A percentile compares a stretch with the other conserved stretches of the same genome.
phyloP scores from a whole-genome alignment of 1,284 basidiomycete genomes.

The Rhizoctonia solani region DNA sequence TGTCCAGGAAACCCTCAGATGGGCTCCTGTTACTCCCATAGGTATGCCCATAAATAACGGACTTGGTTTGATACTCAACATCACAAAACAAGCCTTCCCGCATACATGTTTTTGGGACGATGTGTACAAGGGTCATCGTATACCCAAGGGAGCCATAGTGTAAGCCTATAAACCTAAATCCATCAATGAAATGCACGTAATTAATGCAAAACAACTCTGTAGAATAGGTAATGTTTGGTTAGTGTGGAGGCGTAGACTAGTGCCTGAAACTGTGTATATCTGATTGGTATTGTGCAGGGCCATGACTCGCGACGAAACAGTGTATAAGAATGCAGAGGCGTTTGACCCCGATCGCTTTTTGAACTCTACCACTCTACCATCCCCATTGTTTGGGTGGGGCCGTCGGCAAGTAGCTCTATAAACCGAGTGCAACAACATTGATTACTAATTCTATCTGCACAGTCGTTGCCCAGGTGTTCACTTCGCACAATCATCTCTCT shows the following conservation, averaged over 20 bases:
- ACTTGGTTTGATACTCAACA: neutral
- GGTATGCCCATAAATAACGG: neutral
- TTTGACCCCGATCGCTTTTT: neutral
- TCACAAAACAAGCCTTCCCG: neutral
- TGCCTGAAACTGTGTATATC: neutral
- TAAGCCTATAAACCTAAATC: neutral
- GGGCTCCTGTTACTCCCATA: constrained; percentile 13
- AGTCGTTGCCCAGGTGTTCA: too few relatives aligned
- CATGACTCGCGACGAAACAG: constrained; percentile 4
- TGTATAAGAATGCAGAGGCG: neutral
- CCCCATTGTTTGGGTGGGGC: neutral
- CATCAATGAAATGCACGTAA: neutral
- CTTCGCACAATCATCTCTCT: too few relatives aligned
- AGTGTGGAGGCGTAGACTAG: neutral
- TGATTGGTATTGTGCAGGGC: neutral
- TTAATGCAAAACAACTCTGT: neutral
- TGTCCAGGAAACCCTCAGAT: constrained; percentile 26
- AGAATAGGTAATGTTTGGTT: constrained; percentile 13
- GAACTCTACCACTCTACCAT: neutral
- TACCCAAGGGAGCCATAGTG: constrained; percentile 14
- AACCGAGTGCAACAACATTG: too few relatives aligned
- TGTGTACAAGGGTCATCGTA: neutral
- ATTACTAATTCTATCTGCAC: too few relatives aligned
- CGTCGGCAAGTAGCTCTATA: neutral
- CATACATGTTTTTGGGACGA: constrained; percentile 15